These are phyloP conservation scores for Chlorociboria aeruginascens DNA, from an alignment of 495 filamentous ascomycete species.

Conservation along the genomic window DNA sequence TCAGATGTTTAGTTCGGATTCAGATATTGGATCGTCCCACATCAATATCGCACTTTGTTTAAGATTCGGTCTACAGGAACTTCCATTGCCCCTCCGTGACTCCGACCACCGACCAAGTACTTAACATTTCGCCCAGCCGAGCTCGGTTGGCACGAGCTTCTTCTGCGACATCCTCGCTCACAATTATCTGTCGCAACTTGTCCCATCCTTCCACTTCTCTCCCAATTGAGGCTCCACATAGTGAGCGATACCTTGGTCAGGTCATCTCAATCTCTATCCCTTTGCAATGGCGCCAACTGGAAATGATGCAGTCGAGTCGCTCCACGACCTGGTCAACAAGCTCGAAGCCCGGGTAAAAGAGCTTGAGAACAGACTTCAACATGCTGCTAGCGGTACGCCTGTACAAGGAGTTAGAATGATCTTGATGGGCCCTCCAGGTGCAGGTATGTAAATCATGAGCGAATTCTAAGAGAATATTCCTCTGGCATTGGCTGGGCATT, in stretches of 20 bases:
- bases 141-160: not conserved
- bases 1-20: too few relatives aligned
- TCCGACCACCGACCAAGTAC: too few relatives aligned
- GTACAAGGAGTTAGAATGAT: constrained; percentile 70
- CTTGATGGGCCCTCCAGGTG: constrained; percentile 93
- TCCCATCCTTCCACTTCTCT: not conserved
- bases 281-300: constrained; percentile 72
- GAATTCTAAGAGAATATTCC: not conserved
- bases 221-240: too few relatives aligned
- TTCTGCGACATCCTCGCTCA: not conserved
- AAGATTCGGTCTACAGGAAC: too few relatives aligned
- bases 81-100: too few relatives aligned
- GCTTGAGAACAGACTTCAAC: constrained; percentile 53
- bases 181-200: not conserved
- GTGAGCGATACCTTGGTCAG: constrained; percentile 16
- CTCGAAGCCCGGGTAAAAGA: constrained; percentile 75
- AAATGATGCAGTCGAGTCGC: constrained; percentile 58
- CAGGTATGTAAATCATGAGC: constrained; percentile 49
- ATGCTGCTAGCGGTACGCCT: constrained; percentile 32
- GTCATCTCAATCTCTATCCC: constrained; percentile 2
- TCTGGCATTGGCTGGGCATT: constrained; percentile 2
- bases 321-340: constrained; percentile 67
- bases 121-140: too few relatives aligned
- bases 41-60: too few relatives aligned
- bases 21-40: too few relatives aligned